Base-by-base conservation (phyloP, 1,284 basidiomycete species). In the Laetiporus sulphureus region DNA sequence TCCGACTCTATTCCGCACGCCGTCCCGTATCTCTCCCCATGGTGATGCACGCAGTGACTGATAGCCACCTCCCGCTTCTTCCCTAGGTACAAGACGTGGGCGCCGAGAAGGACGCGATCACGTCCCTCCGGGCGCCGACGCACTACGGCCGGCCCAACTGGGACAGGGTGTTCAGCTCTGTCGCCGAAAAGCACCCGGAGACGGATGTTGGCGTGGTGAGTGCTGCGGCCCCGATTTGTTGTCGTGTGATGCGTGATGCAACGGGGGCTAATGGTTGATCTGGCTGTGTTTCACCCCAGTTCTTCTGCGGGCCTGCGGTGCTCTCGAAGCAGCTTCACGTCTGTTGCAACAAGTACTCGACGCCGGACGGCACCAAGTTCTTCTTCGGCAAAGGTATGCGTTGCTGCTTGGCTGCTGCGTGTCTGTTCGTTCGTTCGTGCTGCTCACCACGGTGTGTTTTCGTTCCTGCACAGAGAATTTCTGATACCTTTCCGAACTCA, bases 111-210 rank as follows among this genome's bases (percentile, higher is more conserved):
- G 91, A 94, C 55, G 83, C 90, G 4, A 84, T 95, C 58, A 92
- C 90, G 12, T 74, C 78, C 1, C 69, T 94, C 3, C 74, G 88
- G 19, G 83, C 91, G 0, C 91, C 91, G 0, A 95, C 91, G n/a
- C 91, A 93, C 64, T 95, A 86, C 59, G 91, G 91, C 19, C 68
- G 91, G 43, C 91, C 91, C n/a, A 91, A 93, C 62, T 94, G 91
- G 91, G 83, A 91, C 55, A 71, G 76, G 32, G 83, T 91, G 18
- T 94, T 91, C 63, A 62, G 71, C 32, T 81, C 79, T 7, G 75
- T 94, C 39, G 71, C 69, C 2, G 78, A 84, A 57, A 86, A 83
- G 59, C 91, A 94, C 55, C 77, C 83, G 0, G 82, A 87, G 51
- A 87, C 89, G 2, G 89, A 92, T 55, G 79, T 90, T 40, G 90